These are phyloP conservation scores for Drosera spatulata DNA, from an alignment of 179 eudicot genomes.

Conservation along the genomic window DNA sequence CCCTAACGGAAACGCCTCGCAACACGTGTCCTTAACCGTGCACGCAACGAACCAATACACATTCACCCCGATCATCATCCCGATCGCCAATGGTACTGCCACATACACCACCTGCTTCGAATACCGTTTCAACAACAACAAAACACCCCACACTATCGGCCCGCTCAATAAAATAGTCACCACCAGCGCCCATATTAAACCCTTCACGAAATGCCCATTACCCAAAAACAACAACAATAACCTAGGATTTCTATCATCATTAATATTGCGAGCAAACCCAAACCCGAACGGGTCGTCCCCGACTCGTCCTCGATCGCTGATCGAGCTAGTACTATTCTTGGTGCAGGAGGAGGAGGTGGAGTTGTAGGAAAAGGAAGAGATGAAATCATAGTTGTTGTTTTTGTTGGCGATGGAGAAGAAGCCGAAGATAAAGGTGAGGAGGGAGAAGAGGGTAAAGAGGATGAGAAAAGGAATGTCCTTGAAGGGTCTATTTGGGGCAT, in stretches of 20 bases:
- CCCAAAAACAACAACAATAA: neutral
- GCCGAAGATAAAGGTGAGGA: conserved; percentile 68
- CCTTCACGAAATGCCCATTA: conserved; percentile 13
- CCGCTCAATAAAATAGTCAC: conserved; percentile 59
- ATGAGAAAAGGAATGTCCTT: conserved; percentile 65
- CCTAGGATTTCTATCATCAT: too few species aligned
- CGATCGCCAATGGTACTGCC: conserved; percentile 62
- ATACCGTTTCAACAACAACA: conserved; percentile 66
- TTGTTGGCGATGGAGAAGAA: conserved; percentile 54
- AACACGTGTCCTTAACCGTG: conserved; percentile 56
- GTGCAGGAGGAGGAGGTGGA: conserved; percentile 46
- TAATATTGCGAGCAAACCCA: too few species aligned
- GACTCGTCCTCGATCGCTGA: too few species aligned
- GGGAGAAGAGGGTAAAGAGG: conserved; percentile 9
- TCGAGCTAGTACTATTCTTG: neutral
- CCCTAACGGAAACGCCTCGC: conserved; percentile 50
- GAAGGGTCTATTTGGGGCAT: conserved; percentile 39
- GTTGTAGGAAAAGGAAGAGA: conserved; percentile 51
- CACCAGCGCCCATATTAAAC: conserved; percentile 67
- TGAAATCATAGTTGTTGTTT: conserved; percentile 38
- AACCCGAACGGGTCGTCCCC: neutral
- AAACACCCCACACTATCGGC: conserved; percentile 48
- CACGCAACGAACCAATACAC: conserved; percentile 96
- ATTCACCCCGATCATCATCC: conserved; percentile 54
- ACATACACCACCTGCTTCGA: conserved; percentile 80